Evolutionary conservation across 2,329 filamentous ascomycete species (phyloP), one percentile per base, ranked within the genome.

Genomic region (Colletotrichum godetiae): DNA sequence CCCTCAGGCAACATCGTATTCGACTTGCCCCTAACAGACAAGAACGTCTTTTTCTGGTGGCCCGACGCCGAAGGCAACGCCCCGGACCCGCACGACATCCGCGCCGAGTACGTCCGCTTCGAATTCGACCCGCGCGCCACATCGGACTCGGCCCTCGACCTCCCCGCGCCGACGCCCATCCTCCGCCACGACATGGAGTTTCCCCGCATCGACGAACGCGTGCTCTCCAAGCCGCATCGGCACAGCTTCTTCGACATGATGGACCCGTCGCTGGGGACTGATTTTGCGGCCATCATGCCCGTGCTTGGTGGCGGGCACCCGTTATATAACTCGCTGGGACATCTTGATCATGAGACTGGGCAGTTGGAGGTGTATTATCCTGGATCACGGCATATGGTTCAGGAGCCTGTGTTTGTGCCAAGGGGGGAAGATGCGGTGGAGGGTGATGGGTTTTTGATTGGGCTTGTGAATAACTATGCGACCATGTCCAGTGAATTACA

Each of bases 381-480:
- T 0, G 82, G 82, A 0, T 67, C 27, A 0, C 80, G 72, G 37
- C 80, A 79, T n/a, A 79, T 81, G 7, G 81, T 85, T 22, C 84
- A 86, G 75, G 85, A 86, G 57, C 84, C 84, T 0, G 80, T 83
- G 0, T 86, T 86, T 57, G 80, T 86, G 6, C 84, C 84, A 0
- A 75, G 80, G 15, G 75, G 76, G 0, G 78, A 79, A 0, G 78
- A 79, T 19, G 80, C 77, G 0, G 66, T 52, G 2, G 84, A 86
- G 70, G 84, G 82, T 0, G 82, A 86, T 33, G 84, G 84, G 1
- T 85, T 82, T 71, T 77, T 75, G 72, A 79, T 86, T 27, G 81
- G 79, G 19, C 70, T 79, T 58, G 76, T 80, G 33, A 77, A 80
- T 8, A 71, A 74, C 19, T 74, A 69, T 24, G 62, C n/a, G 12